Evolutionary conservation across 2,329 filamentous ascomycete species (phyloP), one percentile per base, ranked within the genome.

Genomic region (Exophiala oligosperma): DNA sequence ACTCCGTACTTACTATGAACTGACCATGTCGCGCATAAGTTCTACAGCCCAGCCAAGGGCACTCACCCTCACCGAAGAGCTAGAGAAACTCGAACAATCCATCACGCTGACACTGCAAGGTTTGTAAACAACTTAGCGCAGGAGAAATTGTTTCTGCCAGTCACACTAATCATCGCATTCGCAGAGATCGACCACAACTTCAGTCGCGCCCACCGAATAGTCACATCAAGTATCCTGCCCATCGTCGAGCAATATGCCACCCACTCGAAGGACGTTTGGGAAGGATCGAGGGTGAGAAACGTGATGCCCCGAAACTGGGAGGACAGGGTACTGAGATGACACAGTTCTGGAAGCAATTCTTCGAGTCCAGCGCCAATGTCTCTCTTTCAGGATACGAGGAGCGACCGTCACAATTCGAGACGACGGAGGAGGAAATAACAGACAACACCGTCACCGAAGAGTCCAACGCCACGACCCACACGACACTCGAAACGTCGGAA

Each of bases 321-420:
- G 44, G 46, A 17, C 11, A 54, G 8, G 3, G 17, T 44, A 38
- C 41, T 43, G 47, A 54, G 40, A 35, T 21, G n/a, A 23, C 38
- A 11, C 69, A 95, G 90, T 99, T 99, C 76, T 99, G 94, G 94
- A 99, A 99, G 76, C 92, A 97, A 79, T 99, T 99, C 79, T 99
- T 99, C 75, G 94, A 99, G 77, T 92, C 94, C 37, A 96, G 92
- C 49, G 94, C 94, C 72, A 97, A 99, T 69, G 93, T 99, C 26
- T 96, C 93, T 9, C 83, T 99, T 9, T 96, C 92, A 0, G 92
- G 92, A 28, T 97, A 99, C 73, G 93, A 96, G 71, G 92, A 96
- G 70, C 81, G 86, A 23, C 84, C 84, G 12, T 72, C 73, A 5
- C 77, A 79, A 26, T 86, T 89, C n/a, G 84, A 81, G 69, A 56